A percentile compares a stretch with the other conserved stretches of the same genome.
Conservation (phyloP, 2,329 filamentous ascomycete genomes). For the Fusarium dlaminii region DNA sequence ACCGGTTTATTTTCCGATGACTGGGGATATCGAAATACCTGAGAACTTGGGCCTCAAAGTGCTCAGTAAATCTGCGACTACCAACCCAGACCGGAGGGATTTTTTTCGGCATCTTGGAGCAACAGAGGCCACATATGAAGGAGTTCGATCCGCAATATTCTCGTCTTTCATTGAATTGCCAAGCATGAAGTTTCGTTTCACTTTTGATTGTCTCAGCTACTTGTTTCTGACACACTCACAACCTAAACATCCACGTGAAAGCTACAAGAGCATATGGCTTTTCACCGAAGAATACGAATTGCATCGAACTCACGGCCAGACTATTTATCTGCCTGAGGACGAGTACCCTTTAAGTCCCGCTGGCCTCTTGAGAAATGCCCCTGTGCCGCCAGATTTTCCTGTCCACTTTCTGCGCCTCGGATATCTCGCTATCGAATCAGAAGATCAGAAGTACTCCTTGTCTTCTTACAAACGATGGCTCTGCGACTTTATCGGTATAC, state of each 20-base stretch:
- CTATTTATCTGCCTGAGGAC: conserved; percentile 5
- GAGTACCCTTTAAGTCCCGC: conserved; percentile 6
- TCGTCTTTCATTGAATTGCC: fast-evolving
- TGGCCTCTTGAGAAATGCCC: background rate
- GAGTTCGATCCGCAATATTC: background rate
- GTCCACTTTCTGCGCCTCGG: background rate
- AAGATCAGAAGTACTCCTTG: background rate
- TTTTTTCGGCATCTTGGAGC: conserved; percentile 16
- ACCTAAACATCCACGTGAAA: fast-evolving
- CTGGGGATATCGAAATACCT: background rate
- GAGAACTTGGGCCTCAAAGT: background rate
- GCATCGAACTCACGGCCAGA: fast-evolving
- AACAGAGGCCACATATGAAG: background rate
- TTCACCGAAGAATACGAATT: fast-evolving
- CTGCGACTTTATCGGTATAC: background rate
- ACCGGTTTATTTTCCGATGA: conserved; percentile 8
- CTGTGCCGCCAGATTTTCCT: background rate
- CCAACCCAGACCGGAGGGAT: background rate
- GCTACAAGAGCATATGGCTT: fast-evolving
- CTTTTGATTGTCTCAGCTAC: background rate
- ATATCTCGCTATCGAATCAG: background rate
- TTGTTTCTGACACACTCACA: conserved; percentile 17
- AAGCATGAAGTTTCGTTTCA: fast-evolving
- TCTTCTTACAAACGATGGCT: conserved; percentile 16
- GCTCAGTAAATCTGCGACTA: background rate